Percentiles rank a stretch among this genome's conserved stretches.
Evolutionary conservation across 2,329 filamentous ascomycete genomes (phyloP).

Genomic region (Curvularia lunata): DNA sequence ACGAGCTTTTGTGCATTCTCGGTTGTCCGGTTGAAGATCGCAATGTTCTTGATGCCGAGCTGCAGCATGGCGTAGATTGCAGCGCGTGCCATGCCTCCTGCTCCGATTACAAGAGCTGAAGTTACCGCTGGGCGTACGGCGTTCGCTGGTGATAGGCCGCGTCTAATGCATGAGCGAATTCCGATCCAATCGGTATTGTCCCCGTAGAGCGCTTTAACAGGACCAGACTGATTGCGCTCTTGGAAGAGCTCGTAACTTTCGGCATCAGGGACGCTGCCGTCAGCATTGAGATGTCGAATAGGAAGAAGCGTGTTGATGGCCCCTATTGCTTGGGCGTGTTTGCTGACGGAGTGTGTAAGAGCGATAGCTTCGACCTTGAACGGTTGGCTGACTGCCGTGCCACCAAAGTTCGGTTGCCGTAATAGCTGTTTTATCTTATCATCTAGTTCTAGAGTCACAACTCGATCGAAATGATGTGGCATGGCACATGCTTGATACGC

Average conservation of each 20-base stretch:
- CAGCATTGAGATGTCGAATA: constrained; percentile 64
- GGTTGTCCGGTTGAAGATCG: constrained; percentile 73
- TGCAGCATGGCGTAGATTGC: constrained; percentile 81
- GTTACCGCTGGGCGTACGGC: constrained; percentile 58
- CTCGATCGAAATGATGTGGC: constrained; percentile 68
- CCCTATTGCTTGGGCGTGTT: constrained; percentile 74
- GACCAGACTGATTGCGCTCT: constrained; percentile 68
- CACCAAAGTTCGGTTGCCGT: constrained; percentile 70
- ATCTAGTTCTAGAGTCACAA: constrained; percentile 66
- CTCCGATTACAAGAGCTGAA: constrained; percentile 61
- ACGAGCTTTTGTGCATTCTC: constrained; percentile 70
- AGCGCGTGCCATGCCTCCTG: constrained; percentile 76
- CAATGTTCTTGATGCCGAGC: constrained; percentile 76
- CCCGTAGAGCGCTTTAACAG: constrained; percentile 72
- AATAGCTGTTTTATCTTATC: constrained; percentile 65
- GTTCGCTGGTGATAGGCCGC: constrained; percentile 73
- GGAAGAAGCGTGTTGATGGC: constrained; percentile 78
- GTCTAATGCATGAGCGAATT: constrained; percentile 72
- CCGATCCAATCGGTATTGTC: constrained; percentile 86
- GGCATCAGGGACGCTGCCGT: constrained; percentile 63
- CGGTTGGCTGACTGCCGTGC: constrained; percentile 72
- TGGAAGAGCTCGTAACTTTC: constrained; percentile 58
- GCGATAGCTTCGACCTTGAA: constrained; percentile 75
- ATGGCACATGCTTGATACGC: constrained; percentile 71
- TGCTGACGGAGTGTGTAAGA: constrained; percentile 68